phyloP scores from a whole-genome alignment of 164 flowering plant genomes.

The Tinospora cordifolia region DNA sequence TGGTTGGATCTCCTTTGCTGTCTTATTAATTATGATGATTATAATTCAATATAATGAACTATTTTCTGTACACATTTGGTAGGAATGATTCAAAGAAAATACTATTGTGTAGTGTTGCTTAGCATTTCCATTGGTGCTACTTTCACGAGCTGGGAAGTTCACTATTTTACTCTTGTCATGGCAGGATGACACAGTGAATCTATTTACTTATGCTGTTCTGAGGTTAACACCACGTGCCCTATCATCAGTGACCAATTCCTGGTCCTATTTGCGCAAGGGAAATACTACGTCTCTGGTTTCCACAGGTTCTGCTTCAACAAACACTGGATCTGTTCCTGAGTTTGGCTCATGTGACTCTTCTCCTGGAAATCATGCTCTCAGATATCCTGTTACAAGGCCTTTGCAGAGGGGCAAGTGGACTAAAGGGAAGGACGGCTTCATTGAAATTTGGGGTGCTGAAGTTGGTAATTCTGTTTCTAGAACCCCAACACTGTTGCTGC shows the following conservation, averaged over 20 bases:
- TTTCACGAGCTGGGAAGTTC: slow-evolving; percentile 2
- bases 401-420: slow-evolving; percentile 71
- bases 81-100: no score
- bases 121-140: background rate
- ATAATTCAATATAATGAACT: background rate
- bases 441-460: slow-evolving; percentile 69
- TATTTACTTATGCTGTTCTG: slow-evolving; percentile 71
- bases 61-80: background rate
- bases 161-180: slow-evolving; percentile 11
- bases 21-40: background rate
- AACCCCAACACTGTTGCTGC: slow-evolving; percentile 68
- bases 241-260: slow-evolving; percentile 56
- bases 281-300: slow-evolving; percentile 32
- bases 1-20: slow-evolving; percentile 25
- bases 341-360: slow-evolving; percentile 44
- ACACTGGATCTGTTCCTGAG: slow-evolving; percentile 33
- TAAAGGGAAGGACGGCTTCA: slow-evolving; percentile 89
- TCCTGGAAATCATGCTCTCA: slow-evolving; percentile 30
- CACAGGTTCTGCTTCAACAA: slow-evolving; percentile 30
- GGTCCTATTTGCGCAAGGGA: slow-evolving; percentile 84
- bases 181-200: slow-evolving; percentile 82
- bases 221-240: slow-evolving; percentile 73
- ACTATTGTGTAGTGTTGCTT: background rate
- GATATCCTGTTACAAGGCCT: slow-evolving; percentile 52
- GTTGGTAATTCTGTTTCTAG: slow-evolving; percentile 32